A percentile compares a stretch with the other conserved stretches of the same genome.
Evolutionary conservation across 805 yeast genomes (phyloP).

Genomic region (Candida piceae): DNA sequence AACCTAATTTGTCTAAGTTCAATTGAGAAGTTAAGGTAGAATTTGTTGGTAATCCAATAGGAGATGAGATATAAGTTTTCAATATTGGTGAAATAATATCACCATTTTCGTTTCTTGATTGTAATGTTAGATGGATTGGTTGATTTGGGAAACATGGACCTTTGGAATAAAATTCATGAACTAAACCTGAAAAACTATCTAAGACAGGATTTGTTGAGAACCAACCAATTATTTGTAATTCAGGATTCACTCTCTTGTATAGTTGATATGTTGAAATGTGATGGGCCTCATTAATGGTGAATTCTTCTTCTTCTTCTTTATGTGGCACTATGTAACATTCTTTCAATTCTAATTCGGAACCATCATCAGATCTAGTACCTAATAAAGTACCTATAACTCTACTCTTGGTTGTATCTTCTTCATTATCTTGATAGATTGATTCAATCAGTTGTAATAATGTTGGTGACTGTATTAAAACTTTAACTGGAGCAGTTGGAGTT

Average conservation of each 20-base stretch:
- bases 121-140: conserved; percentile 73
- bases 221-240: conserved; percentile 81
- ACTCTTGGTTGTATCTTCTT: conserved; percentile 35
- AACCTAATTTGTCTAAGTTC: conserved; percentile 36
- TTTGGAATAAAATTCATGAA: conserved; percentile 75
- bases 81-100: conserved; percentile 50
- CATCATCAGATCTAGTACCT: conserved; percentile 81
- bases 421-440: conserved; percentile 53
- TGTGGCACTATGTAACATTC: conserved; percentile 82
- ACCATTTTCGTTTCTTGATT: conserved; percentile 44
- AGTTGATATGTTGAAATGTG: conserved; percentile 67
- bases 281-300: conserved; percentile 71
- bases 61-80: conserved; percentile 71
- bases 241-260: conserved; percentile 74
- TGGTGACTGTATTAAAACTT: conserved; percentile 56
- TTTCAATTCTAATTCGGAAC: conserved; percentile 64
- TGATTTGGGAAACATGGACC: conserved; percentile 72
- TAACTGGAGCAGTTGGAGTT: conserved; percentile 38
- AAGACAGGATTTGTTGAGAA: conserved; percentile 56
- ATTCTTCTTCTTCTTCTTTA: conserved; percentile 66
- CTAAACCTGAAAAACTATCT: conserved; percentile 68
- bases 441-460: conserved; percentile 76
- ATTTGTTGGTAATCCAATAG: conserved; percentile 53
- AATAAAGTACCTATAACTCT: conserved; percentile 79
- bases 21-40: conserved; percentile 32